Evolutionary conservation across 2,329 filamentous ascomycete genomes (phyloP), one percentile per base, ranked within the genome.

Genomic region (Volutella citrinella): DNA sequence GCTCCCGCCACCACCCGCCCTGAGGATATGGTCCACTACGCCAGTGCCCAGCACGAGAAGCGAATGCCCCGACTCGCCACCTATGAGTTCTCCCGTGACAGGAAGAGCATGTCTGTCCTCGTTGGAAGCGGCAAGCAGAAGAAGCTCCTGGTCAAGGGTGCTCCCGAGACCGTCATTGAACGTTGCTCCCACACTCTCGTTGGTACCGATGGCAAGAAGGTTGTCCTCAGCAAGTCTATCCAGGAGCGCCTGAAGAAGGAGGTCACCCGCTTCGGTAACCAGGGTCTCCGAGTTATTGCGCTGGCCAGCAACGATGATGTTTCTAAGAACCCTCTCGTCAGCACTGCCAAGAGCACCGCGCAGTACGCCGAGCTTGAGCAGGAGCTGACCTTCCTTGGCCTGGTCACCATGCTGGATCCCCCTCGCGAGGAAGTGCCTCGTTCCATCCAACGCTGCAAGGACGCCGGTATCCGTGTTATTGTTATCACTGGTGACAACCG

Each of bases 51-150:
- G 65, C 96, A 95, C 60, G 90, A 95, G 66, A 74, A 80, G 48
- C 76, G 78, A 48, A 78, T 82, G 30, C 79, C 80, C 32, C 80
- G 84, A 25, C 73, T 95, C 36, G 84, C 90, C 8, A 95, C 89
- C 10, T 98, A 88, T 53, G 93, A 98, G 60, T 98, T 98, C 66
- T 97, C 93, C 2, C 82, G 93, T 52, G 93, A 98, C 64, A 81
- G 93, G 44, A 98, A 98, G 78, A 97, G 91, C 65, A 98, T 98
- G 93, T 98, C 93, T 29, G 94, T 98, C 21, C 70, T 97, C 39
- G 87, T 94, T 43, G 76, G 84, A 46, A 74, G 76, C 34, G 82
- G 77, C 36, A 70, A 73, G 30, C 65, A 80, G 32, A 80, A 93
- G 66, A 89, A 84, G 60, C 80, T 98, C 10, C 76, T 98, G 30